These are phyloP conservation scores for Periglandula ipomoeae DNA, from an alignment of 2,329 filamentous ascomycete species.

Conservation along the genomic window DNA sequence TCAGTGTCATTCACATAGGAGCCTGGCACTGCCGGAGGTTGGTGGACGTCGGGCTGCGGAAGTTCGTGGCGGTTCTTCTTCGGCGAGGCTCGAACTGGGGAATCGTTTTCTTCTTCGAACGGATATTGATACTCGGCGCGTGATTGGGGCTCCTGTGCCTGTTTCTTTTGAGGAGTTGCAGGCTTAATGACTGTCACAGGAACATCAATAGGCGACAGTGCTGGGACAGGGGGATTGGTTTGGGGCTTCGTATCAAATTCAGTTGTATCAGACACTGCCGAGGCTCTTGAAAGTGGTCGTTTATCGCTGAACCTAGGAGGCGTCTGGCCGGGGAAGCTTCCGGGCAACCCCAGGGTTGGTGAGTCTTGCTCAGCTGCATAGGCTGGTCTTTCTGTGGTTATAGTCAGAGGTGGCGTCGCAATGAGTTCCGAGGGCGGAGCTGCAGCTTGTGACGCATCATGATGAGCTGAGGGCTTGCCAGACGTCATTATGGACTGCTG, in stretches of 20 bases:
- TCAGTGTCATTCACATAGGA: neutral
- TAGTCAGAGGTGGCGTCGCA: slow-evolving; percentile 4
- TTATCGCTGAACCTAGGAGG: slow-evolving; percentile 33
- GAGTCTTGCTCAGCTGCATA: slow-evolving; percentile 39
- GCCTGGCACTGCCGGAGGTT: neutral
- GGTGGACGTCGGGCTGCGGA: no score
- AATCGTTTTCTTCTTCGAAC: slow-evolving; percentile 35
- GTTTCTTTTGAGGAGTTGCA: slow-evolving; percentile 18
- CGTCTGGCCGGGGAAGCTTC: slow-evolving; percentile 43
- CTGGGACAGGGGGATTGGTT: slow-evolving; percentile 39
- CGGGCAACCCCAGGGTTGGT: slow-evolving; percentile 57
- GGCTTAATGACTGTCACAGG: slow-evolving; percentile 19
- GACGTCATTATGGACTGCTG: neutral
- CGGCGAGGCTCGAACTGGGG: neutral
- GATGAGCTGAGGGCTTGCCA: neutral
- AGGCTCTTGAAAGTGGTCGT: slow-evolving; percentile 48
- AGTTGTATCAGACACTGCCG: slow-evolving; percentile 51
- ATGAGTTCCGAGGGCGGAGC: neutral
- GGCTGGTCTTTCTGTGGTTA: neutral
- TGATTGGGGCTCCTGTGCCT: slow-evolving; percentile 13
- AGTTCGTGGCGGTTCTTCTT: neutral
- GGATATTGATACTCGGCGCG: slow-evolving; percentile 40
- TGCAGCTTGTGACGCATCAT: neutral
- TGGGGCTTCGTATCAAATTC: slow-evolving; percentile 69
- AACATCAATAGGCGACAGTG: slow-evolving; percentile 17